Conservation (phyloP, 176 grass and related monocot species). For the Oryza coarctata region DNA sequence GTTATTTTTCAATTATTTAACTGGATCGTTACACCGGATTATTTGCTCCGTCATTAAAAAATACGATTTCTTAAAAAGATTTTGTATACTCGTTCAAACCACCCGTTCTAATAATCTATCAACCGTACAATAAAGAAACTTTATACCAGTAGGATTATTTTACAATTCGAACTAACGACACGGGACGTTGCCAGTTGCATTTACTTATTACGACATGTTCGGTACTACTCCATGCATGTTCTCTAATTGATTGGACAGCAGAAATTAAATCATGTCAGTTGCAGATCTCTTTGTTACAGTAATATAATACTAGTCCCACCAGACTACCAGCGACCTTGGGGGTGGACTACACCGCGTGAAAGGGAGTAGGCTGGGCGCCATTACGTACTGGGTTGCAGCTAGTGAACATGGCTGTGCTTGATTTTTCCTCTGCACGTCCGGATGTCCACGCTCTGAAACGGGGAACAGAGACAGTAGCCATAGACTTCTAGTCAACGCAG, state of each 20-base stretch:
- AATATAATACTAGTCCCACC: not conserved
- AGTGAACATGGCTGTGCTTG: not conserved
- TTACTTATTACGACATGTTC: not conserved
- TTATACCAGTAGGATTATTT: not conserved
- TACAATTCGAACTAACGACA: not conserved
- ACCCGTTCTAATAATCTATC: too few species aligned
- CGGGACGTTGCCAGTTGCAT: not conserved
- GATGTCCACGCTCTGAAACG: not conserved
- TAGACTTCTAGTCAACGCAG: slow-evolving; percentile 24
- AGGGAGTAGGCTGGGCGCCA: not conserved
- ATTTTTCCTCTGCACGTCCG: not conserved
- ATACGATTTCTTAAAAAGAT: too few species aligned
- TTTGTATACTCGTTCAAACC: too few species aligned
- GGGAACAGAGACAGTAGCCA: slow-evolving; percentile 20
- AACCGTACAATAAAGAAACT: too few species aligned
- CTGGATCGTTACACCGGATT: too few species aligned
- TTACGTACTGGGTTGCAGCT: not conserved
- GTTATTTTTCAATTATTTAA: too few species aligned
- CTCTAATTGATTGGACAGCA: not conserved
- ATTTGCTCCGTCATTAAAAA: too few species aligned
- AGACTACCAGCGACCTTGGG: not conserved
- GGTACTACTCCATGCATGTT: not conserved
- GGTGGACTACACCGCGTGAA: slow-evolving; percentile 26
- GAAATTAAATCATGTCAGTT: not conserved
- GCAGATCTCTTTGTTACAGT: not conserved